Evolutionary conservation across 2,329 filamentous ascomycete genomes (phyloP).

Genomic region (Mycosphaerella arachidis): DNA sequence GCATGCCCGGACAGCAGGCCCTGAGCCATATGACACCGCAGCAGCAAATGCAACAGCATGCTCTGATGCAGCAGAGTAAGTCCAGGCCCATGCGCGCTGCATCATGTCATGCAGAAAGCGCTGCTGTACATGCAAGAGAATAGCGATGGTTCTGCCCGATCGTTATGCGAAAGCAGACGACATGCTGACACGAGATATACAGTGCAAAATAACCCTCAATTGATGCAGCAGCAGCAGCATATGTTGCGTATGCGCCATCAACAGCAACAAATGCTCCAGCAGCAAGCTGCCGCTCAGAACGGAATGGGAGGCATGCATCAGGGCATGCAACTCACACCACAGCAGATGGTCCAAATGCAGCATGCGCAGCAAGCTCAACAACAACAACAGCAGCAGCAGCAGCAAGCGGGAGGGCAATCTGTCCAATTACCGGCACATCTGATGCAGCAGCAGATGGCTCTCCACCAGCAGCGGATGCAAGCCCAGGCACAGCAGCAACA

Average conservation of each 20-base stretch:
- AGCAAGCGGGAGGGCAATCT: constrained; percentile 17
- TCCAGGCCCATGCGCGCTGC: constrained; percentile 6
- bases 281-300: constrained; percentile 33
- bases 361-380: constrained; percentile 31
- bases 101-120: neutral
- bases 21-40: constrained; percentile 67
- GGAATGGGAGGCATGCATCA: constrained; percentile 20
- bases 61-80: constrained; percentile 31
- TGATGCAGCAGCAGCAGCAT: constrained; percentile 29
- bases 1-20: constrained; percentile 60
- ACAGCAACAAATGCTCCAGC: constrained; percentile 40
- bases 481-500: constrained; percentile 38
- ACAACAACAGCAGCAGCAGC: constrained; percentile 40
- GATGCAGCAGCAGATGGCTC: constrained; percentile 39
- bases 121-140: neutral
- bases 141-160: neutral
- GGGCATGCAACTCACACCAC: constrained; percentile 31
- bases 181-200: neutral
- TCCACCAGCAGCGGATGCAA: constrained; percentile 33
- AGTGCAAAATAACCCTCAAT: neutral
- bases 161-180: neutral
- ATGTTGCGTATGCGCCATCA: constrained; percentile 45
- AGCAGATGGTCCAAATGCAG: constrained; percentile 35
- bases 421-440: constrained; percentile 23
- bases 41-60: constrained; percentile 43